Base-by-base conservation (phyloP, 805 yeast species). In the Candida fluviatilis region DNA sequence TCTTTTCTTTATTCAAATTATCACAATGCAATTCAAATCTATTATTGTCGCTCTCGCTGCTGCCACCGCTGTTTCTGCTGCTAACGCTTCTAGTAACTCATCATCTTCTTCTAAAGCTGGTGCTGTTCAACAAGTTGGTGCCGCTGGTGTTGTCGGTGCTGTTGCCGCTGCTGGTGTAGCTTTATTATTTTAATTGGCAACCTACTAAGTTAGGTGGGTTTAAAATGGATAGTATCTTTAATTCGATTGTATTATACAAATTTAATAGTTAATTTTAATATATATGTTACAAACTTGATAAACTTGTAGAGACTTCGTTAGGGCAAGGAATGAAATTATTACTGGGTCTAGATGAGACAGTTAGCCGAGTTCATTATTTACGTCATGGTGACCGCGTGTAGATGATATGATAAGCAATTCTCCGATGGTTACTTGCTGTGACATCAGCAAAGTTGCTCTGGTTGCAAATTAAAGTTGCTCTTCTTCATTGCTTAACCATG, bases 81-180 rank as follows among this genome's bases (percentile, higher is more conserved):
- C 78, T 48, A 67, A 66, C 66, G 55, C 58, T 49, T 55, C 78
- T 41, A 66, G 66, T 49, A 66, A 69, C 61, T 59, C 57, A 45
- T 66, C 83, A 39, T 53, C 64, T 55, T 55, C 67, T 40, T 59
- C 76, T 41, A 34, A 53, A 24, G 52, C 54, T 60, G 68, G 71
- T 52, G 78, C 75, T 54, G 81, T 76, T 55, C 70, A 58, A 73
- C 71, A 69, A 64, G 73, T 76, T 47, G 70, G 75, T 60, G 80
- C 81, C 68, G 84, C 87, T 60, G 82, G 84, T 69, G 77, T 80
- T 60, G 62, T 82, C 56, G 90, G 88, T 76, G 89, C 85, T 41
- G 86, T 82, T 61, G 85, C 84, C 52, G 90, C 89, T 51, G 90
- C 89, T 58, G 90, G 87, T 75, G 80, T 82, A 52, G 73, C 78